Conservation (phyloP, 768 basidiomycete genomes). For the Russula abietina region DNA sequence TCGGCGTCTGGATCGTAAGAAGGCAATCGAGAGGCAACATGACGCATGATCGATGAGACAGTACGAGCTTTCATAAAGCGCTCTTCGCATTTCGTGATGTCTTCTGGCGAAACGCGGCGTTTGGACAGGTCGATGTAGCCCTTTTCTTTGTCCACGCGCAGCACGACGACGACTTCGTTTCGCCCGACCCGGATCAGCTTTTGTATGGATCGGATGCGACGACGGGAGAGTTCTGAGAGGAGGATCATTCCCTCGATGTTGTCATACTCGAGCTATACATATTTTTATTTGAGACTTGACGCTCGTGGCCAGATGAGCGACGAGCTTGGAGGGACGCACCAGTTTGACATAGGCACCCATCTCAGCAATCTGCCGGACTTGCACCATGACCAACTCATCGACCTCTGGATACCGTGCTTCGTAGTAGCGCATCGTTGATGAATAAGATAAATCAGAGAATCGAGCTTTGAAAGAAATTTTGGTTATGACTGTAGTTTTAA, state of each 20-base stretch:
- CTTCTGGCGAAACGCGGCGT: conserved; percentile 94
- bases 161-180: conserved; percentile 97
- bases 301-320: background rate
- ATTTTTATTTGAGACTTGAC: background rate
- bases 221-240: conserved; percentile 92
- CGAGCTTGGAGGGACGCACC: conserved; percentile 42
- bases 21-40: conserved; percentile 80
- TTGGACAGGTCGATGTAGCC: conserved; percentile 99
- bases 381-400: conserved; percentile 99
- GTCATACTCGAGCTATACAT: conserved; percentile 86
- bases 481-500: background rate
- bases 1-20: conserved; percentile 31
- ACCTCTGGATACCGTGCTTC: conserved; percentile 92
- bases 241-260: conserved; percentile 99
- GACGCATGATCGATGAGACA: conserved; percentile 87
- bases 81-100: conserved; percentile 98
- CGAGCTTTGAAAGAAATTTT: too few species aligned
- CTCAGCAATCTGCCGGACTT: conserved; percentile 97
- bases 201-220: conserved; percentile 95
- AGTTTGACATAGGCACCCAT: conserved; percentile 99
- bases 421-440: conserved; percentile 75
- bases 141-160: conserved; percentile 98
- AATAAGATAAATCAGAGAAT: background rate
- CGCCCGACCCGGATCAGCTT: conserved; percentile 96
- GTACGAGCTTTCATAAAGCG: conserved; percentile 97